Evolutionary conservation across 2,329 filamentous ascomycete genomes (phyloP), one percentile per base, ranked within the genome.

Genomic region (Helotiales sp.): DNA sequence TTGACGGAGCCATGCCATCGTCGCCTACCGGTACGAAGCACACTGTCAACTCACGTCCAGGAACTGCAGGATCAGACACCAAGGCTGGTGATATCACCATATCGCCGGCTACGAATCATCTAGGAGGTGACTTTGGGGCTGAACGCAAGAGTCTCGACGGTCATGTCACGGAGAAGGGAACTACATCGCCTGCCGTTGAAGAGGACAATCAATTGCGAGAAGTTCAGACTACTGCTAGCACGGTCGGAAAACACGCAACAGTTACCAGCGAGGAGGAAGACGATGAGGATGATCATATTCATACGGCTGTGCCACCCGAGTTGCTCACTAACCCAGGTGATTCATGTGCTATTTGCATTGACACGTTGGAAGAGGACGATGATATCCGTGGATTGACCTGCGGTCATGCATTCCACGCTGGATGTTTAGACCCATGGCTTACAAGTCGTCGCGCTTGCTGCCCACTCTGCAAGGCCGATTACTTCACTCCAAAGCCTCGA

Each of bases 331-430:
- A 88, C 52, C 90, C 91, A 0, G 95, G 93, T 42, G 95, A 99
- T 71, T 89, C 91, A 1, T 99, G 95, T 74, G 95, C 95, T 51
- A 98, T 99, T 67, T 99, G 95, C 73, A 88, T 99, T 64, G 95
- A 99, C 70, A 88, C 84, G 0, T 83, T 99, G 17, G 95, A 99
- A 72, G 91, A 98, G 62, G 91, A 97, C 62, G 95, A 98, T 67
- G 93, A 99, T 71, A 87, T 99, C 50, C 90, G 95, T 66, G 95
- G 95, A 2, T 77, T 99, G 60, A 92, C 91, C 3, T 99, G 95
- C 70, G 95, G 95, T n/a, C 95, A 99, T 74, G 93, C 93, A 54
- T 99, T 98, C 83, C 95, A 99, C 72, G 93, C 92, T 51, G 90
- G 89, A 36, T 99, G 95, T 71, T 85, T 99, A 49, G 95, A 99